Evolutionary conservation across 2,329 filamentous ascomycete genomes (phyloP), one percentile per base, ranked within the genome.

Genomic region (Fusarium sp.): DNA sequence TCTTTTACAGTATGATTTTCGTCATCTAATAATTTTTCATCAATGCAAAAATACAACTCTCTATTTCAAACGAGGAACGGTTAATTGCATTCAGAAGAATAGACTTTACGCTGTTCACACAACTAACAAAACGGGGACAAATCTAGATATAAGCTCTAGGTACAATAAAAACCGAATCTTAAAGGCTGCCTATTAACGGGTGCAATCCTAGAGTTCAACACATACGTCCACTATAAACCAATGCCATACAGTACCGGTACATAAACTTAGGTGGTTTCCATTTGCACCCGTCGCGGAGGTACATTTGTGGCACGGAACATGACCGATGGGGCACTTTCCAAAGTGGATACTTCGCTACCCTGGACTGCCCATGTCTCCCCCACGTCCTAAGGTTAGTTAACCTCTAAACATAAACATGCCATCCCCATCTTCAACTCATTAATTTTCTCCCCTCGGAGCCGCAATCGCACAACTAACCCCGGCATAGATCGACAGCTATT

Each of bases 361-460:
- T 53, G 33, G 35, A 53, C 38, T 52, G 31, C 25, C 25, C 36
- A 35, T 29, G 25, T 11, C 49, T 70, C 55, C 70, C 63, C 70
- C 70, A 63, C 65, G 38, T 29, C 44, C 54, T 42, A 53, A 42
- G 42, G 57, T 46, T 35, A 49, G 33, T 57, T 27, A 31, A 59
- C 35, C 22, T 45, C 45, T 65, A 64, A 71, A 63, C 70, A 60
- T 52, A 46, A 73, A 61, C 70, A 63, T 67, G 45, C 54, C 65
- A 71, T 69, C 53, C 60, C 54, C 55, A 66, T 54, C 70, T 54
- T 70, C 42, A 65, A 59, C 70, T 41, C 65, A 54, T 60, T 45
- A 42, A 39, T 68, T 62, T 62, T 63, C 45, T 60, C 59, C 39
- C 29, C 29, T 71, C 66, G 70, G 66, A 73, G 57, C 70, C 62